These are phyloP conservation scores for Annulohypoxylon nitens DNA, from an alignment of 495 filamentous ascomycete species.

Conservation along the genomic window DNA sequence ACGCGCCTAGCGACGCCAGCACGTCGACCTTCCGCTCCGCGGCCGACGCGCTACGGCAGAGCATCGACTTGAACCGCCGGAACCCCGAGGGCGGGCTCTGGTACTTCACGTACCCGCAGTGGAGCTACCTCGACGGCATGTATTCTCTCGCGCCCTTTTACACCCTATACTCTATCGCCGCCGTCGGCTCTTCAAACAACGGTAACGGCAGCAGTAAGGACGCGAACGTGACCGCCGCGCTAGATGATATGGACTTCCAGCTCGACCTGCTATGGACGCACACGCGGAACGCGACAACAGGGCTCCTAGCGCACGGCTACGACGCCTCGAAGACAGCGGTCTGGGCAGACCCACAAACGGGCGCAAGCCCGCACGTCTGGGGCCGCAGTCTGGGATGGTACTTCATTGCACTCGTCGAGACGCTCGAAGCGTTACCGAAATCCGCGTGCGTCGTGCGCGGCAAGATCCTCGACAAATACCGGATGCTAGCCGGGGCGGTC, in stretches of 20 bases:
- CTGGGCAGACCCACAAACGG: slow-evolving; percentile 69
- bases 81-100: slow-evolving; percentile 60
- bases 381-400: slow-evolving; percentile 72
- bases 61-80: slow-evolving; percentile 56
- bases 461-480: slow-evolving; percentile 47
- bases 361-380: slow-evolving; percentile 70
- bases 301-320: slow-evolving; percentile 70
- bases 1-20: slow-evolving; percentile 46
- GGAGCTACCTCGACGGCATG: slow-evolving; percentile 65
- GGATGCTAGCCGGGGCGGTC: slow-evolving; percentile 45
- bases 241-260: slow-evolving; percentile 64
- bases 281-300: slow-evolving; percentile 57
- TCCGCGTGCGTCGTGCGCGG: slow-evolving; percentile 39
- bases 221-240: slow-evolving; percentile 12
- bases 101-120: slow-evolving; percentile 61
- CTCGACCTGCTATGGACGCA: slow-evolving; percentile 65
- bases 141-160: slow-evolving; percentile 59
- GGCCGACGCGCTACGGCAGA: slow-evolving; percentile 53
- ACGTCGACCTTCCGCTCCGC: slow-evolving; percentile 46
- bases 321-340: slow-evolving; percentile 64
- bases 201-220: slow-evolving; percentile 17
- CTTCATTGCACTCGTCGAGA: slow-evolving; percentile 68
- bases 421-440: slow-evolving; percentile 62
- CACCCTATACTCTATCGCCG: slow-evolving; percentile 41
- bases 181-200: slow-evolving; percentile 4